Base-by-base conservation (phyloP, 257 asterid species). In the Capsicum rhomboideum region DNA sequence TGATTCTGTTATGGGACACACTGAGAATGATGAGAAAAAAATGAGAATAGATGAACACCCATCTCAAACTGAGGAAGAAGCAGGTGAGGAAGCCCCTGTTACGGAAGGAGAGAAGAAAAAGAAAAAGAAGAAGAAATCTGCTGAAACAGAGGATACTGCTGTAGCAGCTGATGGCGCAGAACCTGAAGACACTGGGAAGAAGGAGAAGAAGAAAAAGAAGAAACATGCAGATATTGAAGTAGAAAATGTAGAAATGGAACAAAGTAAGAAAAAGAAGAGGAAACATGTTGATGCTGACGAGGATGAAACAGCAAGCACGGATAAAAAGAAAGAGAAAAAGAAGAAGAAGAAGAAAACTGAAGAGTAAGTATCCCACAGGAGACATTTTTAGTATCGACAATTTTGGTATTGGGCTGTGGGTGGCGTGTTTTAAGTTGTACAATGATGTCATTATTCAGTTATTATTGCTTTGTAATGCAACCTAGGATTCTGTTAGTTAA, bases 251-350 rank as follows among this genome's bases (percentile, higher is more conserved):
- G 92, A 87, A 66, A 85, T 53, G 14, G 89, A 85, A 17, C 87
- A 67, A 79, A 85, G 90, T 53, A 88, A 87, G 89, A 92, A 92
- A 86, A 94, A 90, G 86, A 92, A 92, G 94, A 91, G 93, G 82
- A 94, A 91, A 82, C 96, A 88, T 4, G 85, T 84, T 0, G 95
- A 91, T 75, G 40, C 86, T 8, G 89, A 61, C 11, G 91, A 55
- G n/a, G 93, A 86, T 63, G 20, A 16, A 53, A 53, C n/a, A 53
- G 58, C 67, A 83, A 29, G 59, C 13, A 67, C 21, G 8, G 82
- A 72, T 8, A 82, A 80, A 64, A 86, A 86, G 86, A 86, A 86
- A 34, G 40, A 34, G 40, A 34, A 34, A 34, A 34, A 34, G 40
- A 34, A 34, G 40, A 34, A 34, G 40, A 34, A 34, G 40, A 34